A percentile compares a stretch with the other conserved stretches of the same genome.
phyloP scores from a whole-genome alignment of 352 stramenopile genomes.

The Phytophthora brassicae region DNA sequence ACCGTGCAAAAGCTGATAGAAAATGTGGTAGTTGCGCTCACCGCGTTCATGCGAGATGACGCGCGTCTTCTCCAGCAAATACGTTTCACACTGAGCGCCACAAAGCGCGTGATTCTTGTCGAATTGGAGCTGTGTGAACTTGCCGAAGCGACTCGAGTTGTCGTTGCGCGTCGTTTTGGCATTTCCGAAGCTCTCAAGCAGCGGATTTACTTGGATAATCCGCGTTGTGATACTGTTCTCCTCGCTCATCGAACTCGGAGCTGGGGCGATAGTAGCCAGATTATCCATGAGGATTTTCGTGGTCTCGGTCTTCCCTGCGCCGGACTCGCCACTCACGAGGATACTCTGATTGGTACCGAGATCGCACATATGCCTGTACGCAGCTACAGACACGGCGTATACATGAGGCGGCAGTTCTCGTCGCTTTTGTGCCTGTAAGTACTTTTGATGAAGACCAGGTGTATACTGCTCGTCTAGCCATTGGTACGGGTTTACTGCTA shows the following conservation, averaged over 20 bases:
- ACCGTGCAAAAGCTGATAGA: conserved; percentile 89
- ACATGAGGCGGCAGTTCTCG: conserved; percentile 69
- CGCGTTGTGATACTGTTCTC: conserved; percentile 67
- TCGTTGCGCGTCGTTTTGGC: conserved; percentile 96
- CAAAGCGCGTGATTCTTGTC: conserved; percentile 67
- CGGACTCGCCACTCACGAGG: conserved; percentile 84
- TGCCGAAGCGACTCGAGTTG: conserved; percentile 96
- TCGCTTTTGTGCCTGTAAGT: conserved; percentile 46
- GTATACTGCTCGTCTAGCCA: conserved; percentile 85
- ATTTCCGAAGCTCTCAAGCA: conserved; percentile 99
- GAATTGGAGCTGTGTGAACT: conserved; percentile 97
- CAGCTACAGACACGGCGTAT: conserved; percentile 68
- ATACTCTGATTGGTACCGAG: conserved; percentile 78
- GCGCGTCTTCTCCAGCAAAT: conserved; percentile 96
- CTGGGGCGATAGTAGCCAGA: conserved; percentile 70
- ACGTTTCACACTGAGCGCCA: conserved; percentile 93
- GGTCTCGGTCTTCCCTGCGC: conserved; percentile 94
- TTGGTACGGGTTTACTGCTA: conserved; percentile 97
- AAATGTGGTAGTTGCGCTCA: conserved; percentile 97
- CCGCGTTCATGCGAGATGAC: conserved; percentile 89
- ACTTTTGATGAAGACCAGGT: conserved; percentile 62
- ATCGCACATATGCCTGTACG: conserved; percentile 67
- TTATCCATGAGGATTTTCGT: conserved; percentile 92
- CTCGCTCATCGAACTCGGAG: conserved; percentile 13
- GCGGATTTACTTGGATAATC: conserved; percentile 96